Conservation (phyloP, 2,329 filamentous ascomycete species). For the Aspergillus calidoustus region DNA sequence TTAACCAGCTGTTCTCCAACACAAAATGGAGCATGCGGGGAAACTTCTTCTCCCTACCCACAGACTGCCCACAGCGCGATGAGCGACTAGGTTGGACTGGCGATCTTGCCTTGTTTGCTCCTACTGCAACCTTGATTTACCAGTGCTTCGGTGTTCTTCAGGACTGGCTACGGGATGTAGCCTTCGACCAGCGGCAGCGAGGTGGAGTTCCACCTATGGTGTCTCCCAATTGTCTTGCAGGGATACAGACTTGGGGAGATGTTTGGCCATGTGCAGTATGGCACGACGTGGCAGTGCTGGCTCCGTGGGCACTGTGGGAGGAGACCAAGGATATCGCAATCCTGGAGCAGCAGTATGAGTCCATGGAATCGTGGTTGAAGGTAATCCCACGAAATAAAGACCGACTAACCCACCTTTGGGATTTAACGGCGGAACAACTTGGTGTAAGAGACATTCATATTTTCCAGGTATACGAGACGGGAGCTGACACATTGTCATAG, state of each 20-base stretch:
- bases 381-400: background rate
- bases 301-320: constrained; percentile 42
- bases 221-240: constrained; percentile 30
- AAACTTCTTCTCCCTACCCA: constrained; percentile 63
- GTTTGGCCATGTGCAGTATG: constrained; percentile 40
- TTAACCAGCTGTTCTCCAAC: constrained; percentile 62
- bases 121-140: constrained; percentile 59
- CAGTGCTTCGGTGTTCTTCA: constrained; percentile 56
- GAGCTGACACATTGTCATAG: background rate
- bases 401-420: constrained; percentile 35
- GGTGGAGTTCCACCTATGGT: constrained; percentile 36
- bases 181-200: constrained; percentile 37
- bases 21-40: constrained; percentile 61
- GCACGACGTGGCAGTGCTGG: constrained; percentile 44
- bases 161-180: constrained; percentile 56
- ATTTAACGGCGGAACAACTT: constrained; percentile 38
- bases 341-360: constrained; percentile 39
- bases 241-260: constrained; percentile 6
- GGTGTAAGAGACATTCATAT: constrained; percentile 25
- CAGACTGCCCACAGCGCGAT: constrained; percentile 62
- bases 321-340: constrained; percentile 40
- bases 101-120: constrained; percentile 55
- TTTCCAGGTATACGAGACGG: no score
- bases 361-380: constrained; percentile 29
- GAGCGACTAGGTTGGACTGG: constrained; percentile 61